Percentiles rank a stretch among this genome's conserved stretches.
Conservation (phyloP, 2,329 filamentous ascomycete species). For the Paraconiothyrium sp. region DNA sequence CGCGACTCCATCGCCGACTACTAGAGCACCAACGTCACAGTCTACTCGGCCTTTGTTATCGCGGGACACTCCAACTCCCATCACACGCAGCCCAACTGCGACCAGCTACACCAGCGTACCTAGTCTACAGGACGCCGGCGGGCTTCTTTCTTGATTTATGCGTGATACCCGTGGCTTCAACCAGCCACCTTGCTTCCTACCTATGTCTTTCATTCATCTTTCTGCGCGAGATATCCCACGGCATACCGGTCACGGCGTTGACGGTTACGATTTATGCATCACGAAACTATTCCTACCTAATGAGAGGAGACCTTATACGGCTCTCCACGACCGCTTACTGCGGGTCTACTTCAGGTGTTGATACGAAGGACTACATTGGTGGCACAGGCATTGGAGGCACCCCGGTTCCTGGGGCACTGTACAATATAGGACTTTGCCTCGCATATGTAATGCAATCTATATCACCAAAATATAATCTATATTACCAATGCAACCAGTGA, state of each 20-base stretch:
- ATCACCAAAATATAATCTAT: slow-evolving; percentile 11
- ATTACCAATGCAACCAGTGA: slow-evolving; percentile 7
- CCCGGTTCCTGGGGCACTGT: slow-evolving; percentile 4
- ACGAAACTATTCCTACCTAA: slow-evolving; percentile 18
- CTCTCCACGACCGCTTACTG: not conserved
- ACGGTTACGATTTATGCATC: slow-evolving; percentile 30
- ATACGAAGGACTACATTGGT: not conserved
- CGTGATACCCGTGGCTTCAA: slow-evolving; percentile 46
- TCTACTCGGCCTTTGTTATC: slow-evolving; percentile 22
- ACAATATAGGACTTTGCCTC: slow-evolving; percentile 5
- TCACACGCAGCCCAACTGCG: slow-evolving; percentile 34
- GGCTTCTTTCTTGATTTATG: slow-evolving; percentile 38
- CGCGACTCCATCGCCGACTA: slow-evolving; percentile 24
- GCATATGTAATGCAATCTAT: slow-evolving; percentile 15
- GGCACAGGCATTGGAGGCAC: not conserved
- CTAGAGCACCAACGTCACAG: slow-evolving; percentile 25
- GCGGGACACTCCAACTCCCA: slow-evolving; percentile 23
- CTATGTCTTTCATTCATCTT: slow-evolving; percentile 25
- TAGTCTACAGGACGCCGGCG: slow-evolving; percentile 44
- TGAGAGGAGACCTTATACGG: not conserved
- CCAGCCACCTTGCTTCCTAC: slow-evolving; percentile 30
- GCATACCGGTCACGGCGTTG: slow-evolving; percentile 22
- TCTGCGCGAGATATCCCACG: slow-evolving; percentile 31
- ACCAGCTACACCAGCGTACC: slow-evolving; percentile 34
- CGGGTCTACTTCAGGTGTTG: too few species aligned